phyloP scores from a whole-genome alignment of 768 basidiomycete genomes.

The Rhizopogon roseolus region DNA sequence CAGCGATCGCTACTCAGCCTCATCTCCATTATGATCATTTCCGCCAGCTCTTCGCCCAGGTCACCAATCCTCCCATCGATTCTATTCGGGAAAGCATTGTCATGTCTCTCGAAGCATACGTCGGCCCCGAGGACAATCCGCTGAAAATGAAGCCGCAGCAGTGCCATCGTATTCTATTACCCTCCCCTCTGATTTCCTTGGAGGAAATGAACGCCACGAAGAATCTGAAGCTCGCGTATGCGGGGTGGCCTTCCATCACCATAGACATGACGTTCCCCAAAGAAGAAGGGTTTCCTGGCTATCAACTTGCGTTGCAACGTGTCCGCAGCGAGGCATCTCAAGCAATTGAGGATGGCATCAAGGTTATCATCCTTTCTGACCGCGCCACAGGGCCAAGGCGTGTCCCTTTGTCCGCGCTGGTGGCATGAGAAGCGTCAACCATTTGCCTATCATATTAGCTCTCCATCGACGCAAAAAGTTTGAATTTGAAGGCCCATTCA shows the following conservation, averaged over 20 bases:
- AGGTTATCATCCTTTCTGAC: conserved; percentile 92
- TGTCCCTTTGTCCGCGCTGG: conserved; percentile 83
- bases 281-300: conserved; percentile 87
- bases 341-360: conserved; percentile 92
- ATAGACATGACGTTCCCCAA: conserved; percentile 99
- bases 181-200: conserved; percentile 88
- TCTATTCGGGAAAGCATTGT: conserved; percentile 96
- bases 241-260: conserved; percentile 87
- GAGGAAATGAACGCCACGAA: conserved; percentile 99
- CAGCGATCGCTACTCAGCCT: conserved; percentile 91
- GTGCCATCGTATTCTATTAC: conserved; percentile 89
- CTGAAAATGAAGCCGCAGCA: conserved; percentile 94
- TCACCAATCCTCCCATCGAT: conserved; percentile 99
- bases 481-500: no score
- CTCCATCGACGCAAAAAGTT: no score
- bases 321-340: conserved; percentile 88
- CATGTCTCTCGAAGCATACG: conserved; percentile 96
- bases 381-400: conserved; percentile 71
- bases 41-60: conserved; percentile 97
- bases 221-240: conserved; percentile 78
- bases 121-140: conserved; percentile 95
- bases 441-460: no score
- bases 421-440: no score
- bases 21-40: conserved; percentile 96
- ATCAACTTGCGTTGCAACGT: conserved; percentile 81